Evolutionary conservation across 257 asterid species (phyloP).

Genomic region (Przewalskia tangutica): DNA sequence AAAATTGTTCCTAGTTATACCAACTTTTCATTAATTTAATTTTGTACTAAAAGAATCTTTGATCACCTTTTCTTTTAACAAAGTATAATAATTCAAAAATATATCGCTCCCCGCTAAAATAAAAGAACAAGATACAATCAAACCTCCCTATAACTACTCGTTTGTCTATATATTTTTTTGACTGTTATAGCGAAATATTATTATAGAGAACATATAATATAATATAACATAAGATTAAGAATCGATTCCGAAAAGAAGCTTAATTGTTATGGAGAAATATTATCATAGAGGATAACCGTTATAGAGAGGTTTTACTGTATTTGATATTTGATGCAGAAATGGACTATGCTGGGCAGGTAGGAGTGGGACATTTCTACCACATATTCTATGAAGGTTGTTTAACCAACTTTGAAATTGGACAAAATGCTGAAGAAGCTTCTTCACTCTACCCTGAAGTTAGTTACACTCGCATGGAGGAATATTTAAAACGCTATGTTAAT

Average conservation of each 20-base stretch:
- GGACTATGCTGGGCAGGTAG: constrained; percentile 47
- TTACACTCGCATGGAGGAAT: constrained; percentile 50
- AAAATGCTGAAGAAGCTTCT: constrained; percentile 66
- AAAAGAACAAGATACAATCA: too few relatives aligned
- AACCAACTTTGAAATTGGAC: constrained; percentile 63
- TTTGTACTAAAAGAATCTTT: neutral
- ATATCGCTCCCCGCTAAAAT: neutral
- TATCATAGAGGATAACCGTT: too few relatives aligned
- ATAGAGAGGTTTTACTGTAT: too few relatives aligned
- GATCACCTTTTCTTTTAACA: neutral
- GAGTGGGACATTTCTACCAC: constrained; percentile 70
- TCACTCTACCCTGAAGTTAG: constrained; percentile 58
- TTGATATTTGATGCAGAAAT: constrained; percentile 31
- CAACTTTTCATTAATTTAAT: neutral
- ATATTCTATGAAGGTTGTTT: constrained; percentile 71
- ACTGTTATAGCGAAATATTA: too few relatives aligned
- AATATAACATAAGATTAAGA: too few relatives aligned
- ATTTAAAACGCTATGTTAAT: constrained; percentile 34
- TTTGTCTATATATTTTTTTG: too few relatives aligned
- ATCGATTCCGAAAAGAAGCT: too few relatives aligned
- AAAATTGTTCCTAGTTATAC: neutral
- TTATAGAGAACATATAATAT: too few relatives aligned
- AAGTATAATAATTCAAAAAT: neutral
- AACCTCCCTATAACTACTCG: too few relatives aligned
- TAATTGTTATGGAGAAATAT: too few relatives aligned